Conservation (phyloP, 2,329 filamentous ascomycete genomes). For the Apiospora marii region DNA sequence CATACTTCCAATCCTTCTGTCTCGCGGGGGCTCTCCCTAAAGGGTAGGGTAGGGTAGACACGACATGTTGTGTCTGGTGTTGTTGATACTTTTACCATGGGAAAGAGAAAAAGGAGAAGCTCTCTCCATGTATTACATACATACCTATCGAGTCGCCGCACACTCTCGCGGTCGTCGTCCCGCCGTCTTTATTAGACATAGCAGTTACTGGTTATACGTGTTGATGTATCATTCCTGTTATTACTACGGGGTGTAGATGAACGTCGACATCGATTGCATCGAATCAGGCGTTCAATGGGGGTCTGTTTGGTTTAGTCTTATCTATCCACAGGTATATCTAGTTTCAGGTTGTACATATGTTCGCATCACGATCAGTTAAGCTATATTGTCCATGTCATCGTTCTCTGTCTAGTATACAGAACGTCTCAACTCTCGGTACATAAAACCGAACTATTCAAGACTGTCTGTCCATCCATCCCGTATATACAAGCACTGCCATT, state of each 20-base stretch:
- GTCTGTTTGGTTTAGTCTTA: neutral
- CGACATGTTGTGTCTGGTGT: neutral
- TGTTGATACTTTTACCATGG: neutral
- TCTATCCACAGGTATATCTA: neutral
- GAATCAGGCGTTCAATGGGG: constrained; percentile 19
- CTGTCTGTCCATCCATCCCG: neutral
- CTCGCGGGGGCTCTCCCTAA: neutral
- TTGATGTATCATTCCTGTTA: constrained; percentile 14
- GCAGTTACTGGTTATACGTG: neutral
- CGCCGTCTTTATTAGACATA: neutral
- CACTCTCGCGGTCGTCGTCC: neutral
- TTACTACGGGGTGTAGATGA: neutral
- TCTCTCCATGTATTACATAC: constrained; percentile 11
- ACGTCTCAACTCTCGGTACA: neutral
- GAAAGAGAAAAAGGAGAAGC: neutral
- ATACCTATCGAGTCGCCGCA: neutral
- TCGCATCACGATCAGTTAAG: neutral
- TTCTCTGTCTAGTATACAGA: neutral
- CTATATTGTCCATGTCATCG: neutral
- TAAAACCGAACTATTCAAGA: neutral
- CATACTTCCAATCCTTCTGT: neutral
- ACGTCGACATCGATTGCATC: constrained; percentile 14
- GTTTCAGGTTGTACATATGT: neutral
- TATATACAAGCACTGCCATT: neutral
- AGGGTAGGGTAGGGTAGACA: neutral